Base-by-base conservation (phyloP, 2,329 filamentous ascomycete species). In the Clonostachys solani region DNA sequence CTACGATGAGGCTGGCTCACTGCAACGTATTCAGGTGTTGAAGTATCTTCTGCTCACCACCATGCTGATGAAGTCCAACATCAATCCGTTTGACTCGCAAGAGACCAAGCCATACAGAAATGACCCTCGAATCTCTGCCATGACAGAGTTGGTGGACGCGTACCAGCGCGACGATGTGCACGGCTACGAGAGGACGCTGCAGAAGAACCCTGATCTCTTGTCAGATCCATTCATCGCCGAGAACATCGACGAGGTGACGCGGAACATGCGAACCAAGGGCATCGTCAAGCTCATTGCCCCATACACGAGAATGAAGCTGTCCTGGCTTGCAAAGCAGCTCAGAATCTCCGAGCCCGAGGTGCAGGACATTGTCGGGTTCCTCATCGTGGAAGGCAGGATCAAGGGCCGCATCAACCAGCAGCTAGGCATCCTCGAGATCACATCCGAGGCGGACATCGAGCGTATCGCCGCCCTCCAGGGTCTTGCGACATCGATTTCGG, bases 61-160 rank as follows among this genome's bases (percentile, higher is more conserved):
- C 40, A 97, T 99, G 94, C 77, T 99, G 49, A 96, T 96, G 89
- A 92, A 92, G 63, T 96, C 92, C 38, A 84, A 95, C 66, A 99
- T 99, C 80, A 97, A 97, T 65, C 94, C 94, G 0, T 97, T 99
- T 65, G 92, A 97, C 68, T 96, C 92, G 9, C 94, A 97, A 66
- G 94, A 99, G 72, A 97, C 92, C 16, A 97, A 97, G 71, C 94
- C 94, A 0, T 99, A 99, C 76, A 92, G 91, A 70, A 92, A 89
- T 56, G 92, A 99, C 64, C 88, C 91, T 6, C 88, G 92, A 49
- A 96, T 99, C 56, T 87, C 90, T 3, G 92, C 91, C 56, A 99
- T 99, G 92, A 97, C 92, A 3, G 89, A 96, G 57, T 80, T 99
- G 1, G 94, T 99, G 18, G 92, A 97, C 58, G 91, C 94, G 12